phyloP scores from a whole-genome alignment of 108 stramenopile genomes.

The Cyclostephanos tholiformis region DNA sequence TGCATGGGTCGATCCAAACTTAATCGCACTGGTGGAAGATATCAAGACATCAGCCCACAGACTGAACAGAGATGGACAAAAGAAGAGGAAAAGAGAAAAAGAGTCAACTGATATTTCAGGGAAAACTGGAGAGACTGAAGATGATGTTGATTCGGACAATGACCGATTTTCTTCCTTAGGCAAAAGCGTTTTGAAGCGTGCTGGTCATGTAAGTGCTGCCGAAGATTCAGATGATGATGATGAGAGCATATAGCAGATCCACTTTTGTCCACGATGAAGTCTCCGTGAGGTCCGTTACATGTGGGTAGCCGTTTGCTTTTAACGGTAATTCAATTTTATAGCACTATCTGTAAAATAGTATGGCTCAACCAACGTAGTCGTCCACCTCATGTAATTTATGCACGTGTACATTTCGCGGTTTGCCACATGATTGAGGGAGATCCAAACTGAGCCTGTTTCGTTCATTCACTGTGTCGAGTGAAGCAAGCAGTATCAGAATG shows the following conservation, averaged over 20 bases:
- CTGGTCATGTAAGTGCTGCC: conserved; percentile 69
- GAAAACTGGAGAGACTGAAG: conserved; percentile 21
- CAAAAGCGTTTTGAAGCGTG: conserved; percentile 63
- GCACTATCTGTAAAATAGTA: neutral
- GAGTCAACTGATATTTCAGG: conserved; percentile 13
- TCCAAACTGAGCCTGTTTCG: conserved; percentile 25
- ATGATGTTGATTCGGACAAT: conserved; percentile 37
- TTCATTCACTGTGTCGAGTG: conserved; percentile 3
- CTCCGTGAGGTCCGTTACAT: no score
- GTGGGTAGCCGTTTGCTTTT: no score
- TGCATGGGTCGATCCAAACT: conserved; percentile 81
- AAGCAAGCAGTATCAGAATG: neutral
- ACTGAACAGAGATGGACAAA: neutral
- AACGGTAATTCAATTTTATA: neutral
- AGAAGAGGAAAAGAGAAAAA: conserved; percentile 20
- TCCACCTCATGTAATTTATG: conserved; percentile 26
- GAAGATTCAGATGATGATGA: conserved; percentile 41
- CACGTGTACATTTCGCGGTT: conserved; percentile 41
- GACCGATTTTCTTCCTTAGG: conserved; percentile 57
- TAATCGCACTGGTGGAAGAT: conserved; percentile 46
- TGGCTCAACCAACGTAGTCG: neutral
- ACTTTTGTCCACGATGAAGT: neutral
- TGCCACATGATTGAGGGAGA: conserved; percentile 35
- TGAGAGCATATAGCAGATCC: neutral
- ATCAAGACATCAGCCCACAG: conserved; percentile 1